Evolutionary conservation across 768 basidiomycete genomes (phyloP).

Genomic region (Austroboletus festivus): DNA sequence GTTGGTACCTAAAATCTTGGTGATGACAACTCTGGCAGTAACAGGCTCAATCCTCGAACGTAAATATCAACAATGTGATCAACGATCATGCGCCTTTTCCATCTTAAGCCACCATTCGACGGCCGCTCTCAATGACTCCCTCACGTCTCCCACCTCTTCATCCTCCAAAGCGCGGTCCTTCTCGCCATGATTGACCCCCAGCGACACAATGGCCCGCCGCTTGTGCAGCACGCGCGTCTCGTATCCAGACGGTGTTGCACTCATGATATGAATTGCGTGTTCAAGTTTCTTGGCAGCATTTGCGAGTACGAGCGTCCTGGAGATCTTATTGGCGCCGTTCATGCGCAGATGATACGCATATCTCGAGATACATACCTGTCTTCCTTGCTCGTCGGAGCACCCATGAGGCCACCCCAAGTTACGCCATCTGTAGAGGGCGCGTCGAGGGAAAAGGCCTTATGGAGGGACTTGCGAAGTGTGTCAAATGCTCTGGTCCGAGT

Average conservation of each 20-base stretch:
- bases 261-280: conserved; percentile 45
- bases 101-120: conserved; percentile 7
- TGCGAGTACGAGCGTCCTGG: conserved; percentile 42
- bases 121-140: conserved; percentile 5
- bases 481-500: conserved; percentile 38
- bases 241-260: conserved; percentile 52
- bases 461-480: conserved; percentile 39
- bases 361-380: conserved; percentile 21
- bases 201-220: conserved; percentile 34
- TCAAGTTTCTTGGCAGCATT: conserved; percentile 47
- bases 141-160: conserved; percentile 11
- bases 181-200: conserved; percentile 10
- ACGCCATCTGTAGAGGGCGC: conserved; percentile 2
- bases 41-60: too few relatives aligned
- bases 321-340: not conserved
- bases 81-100: not conserved
- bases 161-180: not conserved
- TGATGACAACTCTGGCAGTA: too few relatives aligned
- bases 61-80: too few relatives aligned
- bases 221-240: conserved; percentile 32
- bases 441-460: conserved; percentile 20
- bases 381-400: conserved; percentile 13
- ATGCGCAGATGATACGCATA: not conserved
- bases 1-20: too few relatives aligned
- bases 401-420: conserved; percentile 27